Evolutionary conservation across 768 basidiomycete species (phyloP).

Genomic region (Russula sp.): DNA sequence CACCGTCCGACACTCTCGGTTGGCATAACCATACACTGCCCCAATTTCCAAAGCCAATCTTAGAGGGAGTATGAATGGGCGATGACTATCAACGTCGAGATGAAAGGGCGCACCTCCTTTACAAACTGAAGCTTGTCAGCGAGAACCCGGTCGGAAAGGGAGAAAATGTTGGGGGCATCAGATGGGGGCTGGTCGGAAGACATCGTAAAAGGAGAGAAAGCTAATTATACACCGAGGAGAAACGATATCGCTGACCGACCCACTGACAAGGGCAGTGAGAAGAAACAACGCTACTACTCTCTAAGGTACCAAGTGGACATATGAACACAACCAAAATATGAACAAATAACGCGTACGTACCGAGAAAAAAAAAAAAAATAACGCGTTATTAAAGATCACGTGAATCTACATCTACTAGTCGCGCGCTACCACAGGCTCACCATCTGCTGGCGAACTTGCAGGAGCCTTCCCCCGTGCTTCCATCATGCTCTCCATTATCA

Average conservation of each 20-base stretch:
- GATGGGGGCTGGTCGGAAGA: constrained; percentile 30
- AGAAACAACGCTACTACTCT: neutral
- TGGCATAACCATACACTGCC: constrained; percentile 82
- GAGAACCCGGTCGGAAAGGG: constrained; percentile 65
- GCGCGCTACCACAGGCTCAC: too few relatives aligned
- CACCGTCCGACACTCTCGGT: constrained; percentile 45
- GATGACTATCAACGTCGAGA: constrained; percentile 4
- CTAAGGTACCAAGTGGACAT: neutral
- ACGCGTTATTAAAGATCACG: too few relatives aligned
- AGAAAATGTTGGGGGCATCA: constrained; percentile 57
- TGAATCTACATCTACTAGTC: too few relatives aligned
- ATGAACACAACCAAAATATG: constrained; percentile 21
- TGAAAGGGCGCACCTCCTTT: constrained; percentile 50
- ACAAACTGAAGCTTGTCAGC: constrained; percentile 68
- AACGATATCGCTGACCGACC: neutral
- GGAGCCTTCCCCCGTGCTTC: neutral
- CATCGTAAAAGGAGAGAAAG: constrained; percentile 25
- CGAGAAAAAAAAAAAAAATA: neutral
- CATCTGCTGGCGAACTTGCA: neutral
- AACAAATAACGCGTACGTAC: constrained; percentile 17
- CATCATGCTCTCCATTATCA: constrained; percentile 40
- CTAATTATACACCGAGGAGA: constrained; percentile 16
- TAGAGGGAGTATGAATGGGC: constrained; percentile 1
- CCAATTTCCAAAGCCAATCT: constrained; percentile 94
- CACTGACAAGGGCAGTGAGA: neutral